These are phyloP conservation scores for Lepraria neglecta DNA, from an alignment of 495 filamentous ascomycete genomes.

Conservation along the genomic window DNA sequence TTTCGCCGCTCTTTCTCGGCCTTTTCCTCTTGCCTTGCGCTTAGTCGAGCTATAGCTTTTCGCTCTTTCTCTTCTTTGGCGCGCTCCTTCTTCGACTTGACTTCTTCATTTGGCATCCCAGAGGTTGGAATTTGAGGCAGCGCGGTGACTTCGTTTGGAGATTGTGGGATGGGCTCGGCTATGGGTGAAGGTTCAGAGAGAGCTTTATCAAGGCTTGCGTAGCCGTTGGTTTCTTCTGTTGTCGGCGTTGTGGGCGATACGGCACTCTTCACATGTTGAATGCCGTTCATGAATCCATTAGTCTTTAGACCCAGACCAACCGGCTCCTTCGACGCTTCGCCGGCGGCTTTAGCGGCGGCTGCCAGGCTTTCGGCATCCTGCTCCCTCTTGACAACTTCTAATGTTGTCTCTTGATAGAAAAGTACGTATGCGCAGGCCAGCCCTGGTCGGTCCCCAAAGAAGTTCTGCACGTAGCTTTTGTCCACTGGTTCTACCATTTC, in stretches of 20 bases:
- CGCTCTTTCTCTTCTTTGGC: conserved; percentile 57
- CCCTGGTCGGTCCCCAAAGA: conserved; percentile 89
- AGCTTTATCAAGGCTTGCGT: conserved; percentile 22
- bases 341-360: conserved; percentile 10
- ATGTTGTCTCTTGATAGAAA: conserved; percentile 94
- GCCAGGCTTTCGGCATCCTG: conserved; percentile 66
- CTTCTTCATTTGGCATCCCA: conserved; percentile 38
- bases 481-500: conserved; percentile 98
- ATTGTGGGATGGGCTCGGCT: neutral
- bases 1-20: conserved; percentile 58
- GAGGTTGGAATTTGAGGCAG: conserved; percentile 39
- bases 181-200: conserved; percentile 21
- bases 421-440: conserved; percentile 94
- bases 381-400: conserved; percentile 78
- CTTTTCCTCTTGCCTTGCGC: conserved; percentile 60
- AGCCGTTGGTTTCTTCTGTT: conserved; percentile 17
- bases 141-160: conserved; percentile 26
- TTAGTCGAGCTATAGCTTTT: conserved; percentile 61
- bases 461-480: conserved; percentile 93
- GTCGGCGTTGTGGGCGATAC: conserved; percentile 19
- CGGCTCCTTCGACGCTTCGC: conserved; percentile 17
- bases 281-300: conserved; percentile 26
- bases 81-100: conserved; percentile 42
- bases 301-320: conserved; percentile 26
- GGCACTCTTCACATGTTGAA: conserved; percentile 26